These are phyloP conservation scores for Eudorina sp. DNA, from an alignment of 139 green algal species.

Conservation along the genomic window DNA sequence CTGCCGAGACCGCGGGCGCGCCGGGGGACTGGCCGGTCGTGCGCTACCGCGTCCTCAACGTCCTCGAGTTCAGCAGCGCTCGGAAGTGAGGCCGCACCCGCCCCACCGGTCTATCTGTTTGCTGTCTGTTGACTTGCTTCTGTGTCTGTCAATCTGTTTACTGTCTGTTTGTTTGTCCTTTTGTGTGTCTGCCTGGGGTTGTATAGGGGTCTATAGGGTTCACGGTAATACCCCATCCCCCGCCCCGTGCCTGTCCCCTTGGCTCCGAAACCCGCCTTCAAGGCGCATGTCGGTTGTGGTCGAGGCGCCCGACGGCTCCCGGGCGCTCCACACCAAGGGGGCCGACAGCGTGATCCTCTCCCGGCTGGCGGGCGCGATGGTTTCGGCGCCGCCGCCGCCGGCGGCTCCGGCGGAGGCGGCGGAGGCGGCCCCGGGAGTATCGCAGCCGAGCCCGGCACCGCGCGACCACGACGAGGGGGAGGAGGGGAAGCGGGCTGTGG, in stretches of 20 bases:
- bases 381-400: not conserved
- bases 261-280: too few species aligned
- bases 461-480: too few species aligned
- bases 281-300: conserved; percentile 78
- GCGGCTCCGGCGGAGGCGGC: not conserved
- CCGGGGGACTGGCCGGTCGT: conserved; percentile 49
- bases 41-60: conserved; percentile 80
- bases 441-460: too few species aligned
- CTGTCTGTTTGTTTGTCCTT: not conserved
- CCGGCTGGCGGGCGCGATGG: conserved; percentile 12
- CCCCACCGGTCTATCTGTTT: too few species aligned
- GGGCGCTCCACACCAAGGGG: conserved; percentile 92
- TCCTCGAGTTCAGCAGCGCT: conserved; percentile 94
- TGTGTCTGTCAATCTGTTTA: not conserved
- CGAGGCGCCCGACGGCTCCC: conserved; percentile 50
- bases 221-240: too few species aligned
- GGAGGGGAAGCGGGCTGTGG: not conserved
- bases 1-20: not conserved
- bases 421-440: too few species aligned
- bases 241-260: too few species aligned
- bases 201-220: too few species aligned
- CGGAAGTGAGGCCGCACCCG: conserved; percentile 64
- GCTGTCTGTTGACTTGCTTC: not conserved
- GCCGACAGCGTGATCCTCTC: conserved; percentile 83
- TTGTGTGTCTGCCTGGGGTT: too few species aligned